Evolutionary conservation across 306 rosid genomes (phyloP), one percentile per base, ranked within the genome.

Genomic region (Canavalia ensiformis): DNA sequence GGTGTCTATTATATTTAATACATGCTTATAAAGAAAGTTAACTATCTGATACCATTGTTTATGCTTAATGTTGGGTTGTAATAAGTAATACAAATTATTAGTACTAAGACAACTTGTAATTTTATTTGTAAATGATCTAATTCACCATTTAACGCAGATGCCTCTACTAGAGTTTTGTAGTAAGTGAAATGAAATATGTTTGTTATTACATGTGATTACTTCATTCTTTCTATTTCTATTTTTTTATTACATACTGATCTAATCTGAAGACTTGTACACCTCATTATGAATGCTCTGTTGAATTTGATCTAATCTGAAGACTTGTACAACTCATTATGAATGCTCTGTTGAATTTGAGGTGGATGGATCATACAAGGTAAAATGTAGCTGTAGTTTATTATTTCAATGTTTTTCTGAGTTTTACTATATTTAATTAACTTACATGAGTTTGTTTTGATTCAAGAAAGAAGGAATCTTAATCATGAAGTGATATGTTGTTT

Each of bases 281-380:
- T 18, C 25, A 18, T 18, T 18, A 18, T 18, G 25, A 18, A 18
- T 18, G 25, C 25, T 18, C 97, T 45, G 93, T 95, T 88, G 99
- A 95, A 85, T 95, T 95, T 84, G 99, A 95, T 88, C 87, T 91
- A 34, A 59, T 79, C 25, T 18, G 25, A 18, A 18, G 25, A 18
- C 25, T 18, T 18, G 25, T 18, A 18, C 25, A 18, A 18, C 25
- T 18, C 25, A 18, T 18, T 18, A 18, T 18, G 25, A 18, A 18
- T 18, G 25, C 25, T 18, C 97, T 45, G 93, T 95, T 88, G 99
- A 95, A 85, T 95, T 95, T 84, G 99, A 95, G 89, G 98, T 95
- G 86, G 99, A 95, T 86, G 99, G 99, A 66, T 98, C 99, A 31
- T 95, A 95, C 91, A 95, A 95, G 98, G 99, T 95, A 84, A 85